phyloP scores from a whole-genome alignment of 306 rosid genomes.

The Betula pendula region DNA sequence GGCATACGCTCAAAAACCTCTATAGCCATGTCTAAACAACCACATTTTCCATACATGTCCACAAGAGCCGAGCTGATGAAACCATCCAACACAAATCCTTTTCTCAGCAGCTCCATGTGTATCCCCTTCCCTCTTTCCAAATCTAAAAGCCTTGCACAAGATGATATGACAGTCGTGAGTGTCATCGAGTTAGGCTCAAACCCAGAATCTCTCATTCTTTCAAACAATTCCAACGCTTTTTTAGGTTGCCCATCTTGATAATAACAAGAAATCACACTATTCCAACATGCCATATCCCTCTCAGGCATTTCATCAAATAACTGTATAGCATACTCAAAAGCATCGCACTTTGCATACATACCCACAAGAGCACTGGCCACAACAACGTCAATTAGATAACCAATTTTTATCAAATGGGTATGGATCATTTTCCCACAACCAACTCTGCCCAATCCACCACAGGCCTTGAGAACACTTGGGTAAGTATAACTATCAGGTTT shows the following conservation, averaged over 20 bases:
- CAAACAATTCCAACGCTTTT: constrained; percentile 53
- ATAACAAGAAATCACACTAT: constrained; percentile 69
- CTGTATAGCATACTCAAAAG: constrained; percentile 41
- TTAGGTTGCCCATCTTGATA: constrained; percentile 59
- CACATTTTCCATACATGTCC: constrained; percentile 89
- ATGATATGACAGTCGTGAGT: constrained; percentile 52
- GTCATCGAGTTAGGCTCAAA: constrained; percentile 64
- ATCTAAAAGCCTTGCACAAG: constrained; percentile 70
- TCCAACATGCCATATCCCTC: constrained; percentile 85
- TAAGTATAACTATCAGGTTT: constrained; percentile 64
- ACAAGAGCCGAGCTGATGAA: constrained; percentile 67
- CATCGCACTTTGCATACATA: constrained; percentile 68
- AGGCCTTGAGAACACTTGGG: constrained; percentile 76
- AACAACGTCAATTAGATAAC: constrained; percentile 52
- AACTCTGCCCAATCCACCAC: constrained; percentile 53
- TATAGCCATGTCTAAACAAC: constrained; percentile 57
- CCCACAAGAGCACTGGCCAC: constrained; percentile 64
- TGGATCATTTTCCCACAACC: constrained; percentile 52
- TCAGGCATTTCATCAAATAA: constrained; percentile 73
- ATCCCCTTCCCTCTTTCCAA: constrained; percentile 66
- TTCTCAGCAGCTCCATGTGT: constrained; percentile 51
- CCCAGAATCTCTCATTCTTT: constrained; percentile 55
- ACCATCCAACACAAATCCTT: constrained; percentile 38
- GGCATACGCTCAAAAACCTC: constrained; percentile 69
- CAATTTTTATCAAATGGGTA: constrained; percentile 56